Conservation (phyloP, 495 filamentous ascomycete genomes). For the Penicillium cataractarum region DNA sequence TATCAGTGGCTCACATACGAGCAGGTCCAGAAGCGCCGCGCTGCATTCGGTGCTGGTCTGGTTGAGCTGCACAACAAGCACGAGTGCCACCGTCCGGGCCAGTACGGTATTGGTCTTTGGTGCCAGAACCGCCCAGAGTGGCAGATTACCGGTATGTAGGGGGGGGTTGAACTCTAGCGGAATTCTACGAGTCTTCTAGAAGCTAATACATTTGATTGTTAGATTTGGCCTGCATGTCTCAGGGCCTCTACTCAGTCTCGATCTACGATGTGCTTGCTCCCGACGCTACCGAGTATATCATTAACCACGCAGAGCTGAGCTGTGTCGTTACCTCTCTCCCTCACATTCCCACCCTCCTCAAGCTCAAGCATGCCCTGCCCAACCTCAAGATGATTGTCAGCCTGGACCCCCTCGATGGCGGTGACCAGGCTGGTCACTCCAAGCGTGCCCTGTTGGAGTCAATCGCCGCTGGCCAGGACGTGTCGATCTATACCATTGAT, state of each 20-base stretch:
- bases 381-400: conserved; percentile 86
- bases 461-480: conserved; percentile 69
- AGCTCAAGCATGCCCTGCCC: conserved; percentile 77
- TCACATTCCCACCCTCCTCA: conserved; percentile 85
- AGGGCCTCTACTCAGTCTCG: conserved; percentile 86
- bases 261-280: conserved; percentile 96
- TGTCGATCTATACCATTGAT: conserved; percentile 75
- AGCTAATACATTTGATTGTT: conserved; percentile 7
- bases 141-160: conserved; percentile 85
- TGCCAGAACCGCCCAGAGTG: conserved; percentile 96
- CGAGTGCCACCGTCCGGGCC: conserved; percentile 59
- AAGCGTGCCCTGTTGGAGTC: conserved; percentile 77
- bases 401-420: conserved; percentile 81
- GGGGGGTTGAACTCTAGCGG: too few relatives aligned
- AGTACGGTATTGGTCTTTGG: conserved; percentile 91
- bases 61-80: conserved; percentile 77
- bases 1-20: conserved; percentile 86
- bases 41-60: conserved; percentile 84
- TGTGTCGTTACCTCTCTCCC: conserved; percentile 80
- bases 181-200: background rate
- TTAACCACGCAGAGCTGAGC: conserved; percentile 79
- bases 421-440: conserved; percentile 75
- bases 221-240: conserved; percentile 91
- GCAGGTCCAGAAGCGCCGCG: conserved; percentile 76
- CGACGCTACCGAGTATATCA: conserved; percentile 90